Conservation (phyloP, 2,329 filamentous ascomycete species). For the Coniochaeta hoffmannii region DNA sequence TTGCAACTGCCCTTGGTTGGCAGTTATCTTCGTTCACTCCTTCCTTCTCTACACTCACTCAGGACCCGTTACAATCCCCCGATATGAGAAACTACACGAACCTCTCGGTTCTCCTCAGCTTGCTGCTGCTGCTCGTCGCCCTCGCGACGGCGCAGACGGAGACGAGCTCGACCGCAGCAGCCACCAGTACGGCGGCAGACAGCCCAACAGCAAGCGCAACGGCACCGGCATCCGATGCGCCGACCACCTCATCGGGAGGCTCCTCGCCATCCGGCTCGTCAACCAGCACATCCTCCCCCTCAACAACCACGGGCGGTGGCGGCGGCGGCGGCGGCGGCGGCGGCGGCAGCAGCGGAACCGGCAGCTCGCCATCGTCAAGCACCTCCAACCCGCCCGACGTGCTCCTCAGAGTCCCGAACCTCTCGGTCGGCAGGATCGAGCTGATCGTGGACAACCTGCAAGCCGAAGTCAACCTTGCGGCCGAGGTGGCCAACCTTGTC, state of each 20-base stretch:
- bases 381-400: constrained; percentile 42
- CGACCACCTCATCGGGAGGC: constrained; percentile 12
- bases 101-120: constrained; percentile 21
- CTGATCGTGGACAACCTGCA: constrained; percentile 50
- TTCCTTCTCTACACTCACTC: not conserved
- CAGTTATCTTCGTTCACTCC: constrained; percentile 2
- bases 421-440: constrained; percentile 52
- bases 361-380: constrained; percentile 13
- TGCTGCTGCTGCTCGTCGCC: constrained; percentile 16
- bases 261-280: constrained; percentile 5
- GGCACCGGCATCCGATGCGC: constrained; percentile 7
- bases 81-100: constrained; percentile 13
- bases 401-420: constrained; percentile 47
- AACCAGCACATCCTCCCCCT: constrained; percentile 8
- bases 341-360: constrained; percentile 11
- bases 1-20: not conserved
- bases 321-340: constrained; percentile 11
- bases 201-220: constrained; percentile 11
- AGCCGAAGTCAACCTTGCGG: constrained; percentile 53
- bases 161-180: constrained; percentile 17
- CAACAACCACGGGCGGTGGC: constrained; percentile 12
- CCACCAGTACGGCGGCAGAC: constrained; percentile 4
- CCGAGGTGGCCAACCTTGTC: constrained; percentile 51
- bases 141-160: constrained; percentile 23
- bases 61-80: constrained; percentile 6